Evolutionary conservation across 2,329 filamentous ascomycete genomes (phyloP).

Genomic region (Paraconiothyrium brasiliense): DNA sequence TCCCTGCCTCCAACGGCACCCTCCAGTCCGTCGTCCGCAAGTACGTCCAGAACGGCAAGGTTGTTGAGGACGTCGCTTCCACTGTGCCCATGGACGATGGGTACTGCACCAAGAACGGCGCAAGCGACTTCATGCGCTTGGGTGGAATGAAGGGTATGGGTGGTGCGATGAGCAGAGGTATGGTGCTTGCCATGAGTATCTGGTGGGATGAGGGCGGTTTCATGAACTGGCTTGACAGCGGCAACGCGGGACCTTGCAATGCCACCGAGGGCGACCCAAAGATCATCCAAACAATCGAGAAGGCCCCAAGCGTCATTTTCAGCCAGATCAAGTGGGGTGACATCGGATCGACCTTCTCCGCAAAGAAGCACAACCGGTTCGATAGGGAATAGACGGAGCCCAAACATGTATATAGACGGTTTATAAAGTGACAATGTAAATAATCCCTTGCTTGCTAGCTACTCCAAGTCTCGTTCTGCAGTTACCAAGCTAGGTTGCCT

Average conservation of each 20-base stretch:
- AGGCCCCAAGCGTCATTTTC: slow-evolving; percentile 62
- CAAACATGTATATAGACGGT: slow-evolving; percentile 6
- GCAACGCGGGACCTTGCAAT: slow-evolving; percentile 63
- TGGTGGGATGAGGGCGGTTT: slow-evolving; percentile 64
- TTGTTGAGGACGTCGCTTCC: slow-evolving; percentile 64
- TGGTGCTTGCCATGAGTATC: slow-evolving; percentile 64
- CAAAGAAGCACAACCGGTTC: slow-evolving; percentile 24
- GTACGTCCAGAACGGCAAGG: slow-evolving; percentile 70
- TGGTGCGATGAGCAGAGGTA: slow-evolving; percentile 58
- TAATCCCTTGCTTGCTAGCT: neutral
- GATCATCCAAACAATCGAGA: slow-evolving; percentile 58
- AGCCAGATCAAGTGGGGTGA: slow-evolving; percentile 69
- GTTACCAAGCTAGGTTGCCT: too few relatives aligned
- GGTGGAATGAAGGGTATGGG: slow-evolving; percentile 59
- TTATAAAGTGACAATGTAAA: neutral
- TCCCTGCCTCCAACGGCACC: slow-evolving; percentile 66
- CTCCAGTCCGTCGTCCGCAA: slow-evolving; percentile 70
- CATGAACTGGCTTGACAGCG: slow-evolving; percentile 68
- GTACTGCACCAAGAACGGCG: slow-evolving; percentile 40
- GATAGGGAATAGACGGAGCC: slow-evolving; percentile 8
- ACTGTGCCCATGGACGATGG: slow-evolving; percentile 45
- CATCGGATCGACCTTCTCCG: slow-evolving; percentile 62
- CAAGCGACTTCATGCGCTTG: slow-evolving; percentile 42
- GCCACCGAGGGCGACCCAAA: slow-evolving; percentile 62
- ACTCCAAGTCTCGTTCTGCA: neutral